Evolutionary conservation across 192 early-diverging fungal genomes (phyloP).

Genomic region (Funneliformis mosseae): DNA sequence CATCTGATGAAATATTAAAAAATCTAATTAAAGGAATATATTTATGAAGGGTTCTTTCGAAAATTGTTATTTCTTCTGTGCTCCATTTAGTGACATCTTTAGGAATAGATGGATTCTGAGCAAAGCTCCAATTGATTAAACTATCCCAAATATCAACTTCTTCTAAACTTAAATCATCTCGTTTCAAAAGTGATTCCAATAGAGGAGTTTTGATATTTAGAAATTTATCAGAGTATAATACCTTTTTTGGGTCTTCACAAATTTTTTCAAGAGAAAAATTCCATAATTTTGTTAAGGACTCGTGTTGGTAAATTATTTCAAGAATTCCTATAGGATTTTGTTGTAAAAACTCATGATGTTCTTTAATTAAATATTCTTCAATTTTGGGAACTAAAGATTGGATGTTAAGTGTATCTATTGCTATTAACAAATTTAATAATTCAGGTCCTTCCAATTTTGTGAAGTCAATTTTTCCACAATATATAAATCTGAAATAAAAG

Average conservation of each 20-base stretch:
- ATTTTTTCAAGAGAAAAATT: neutral
- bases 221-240: conserved; percentile 5
- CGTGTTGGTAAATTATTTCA: neutral
- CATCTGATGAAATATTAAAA: neutral
- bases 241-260: neutral
- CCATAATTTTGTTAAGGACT: neutral
- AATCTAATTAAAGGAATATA: too few species aligned
- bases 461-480: neutral
- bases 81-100: neutral
- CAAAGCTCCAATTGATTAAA: neutral
- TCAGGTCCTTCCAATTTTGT: neutral
- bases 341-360: neutral
- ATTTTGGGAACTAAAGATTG: neutral
- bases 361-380: neutral
- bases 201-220: too few species aligned
- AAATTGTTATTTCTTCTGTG: neutral
- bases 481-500: neutral
- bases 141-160: conserved; percentile 15
- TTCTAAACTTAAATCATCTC: neutral
- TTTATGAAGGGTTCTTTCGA: neutral
- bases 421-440: neutral
- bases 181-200: neutral
- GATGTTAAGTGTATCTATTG: neutral
- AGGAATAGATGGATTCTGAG: neutral
- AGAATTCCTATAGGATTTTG: neutral